Evolutionary conservation across 2,329 filamentous ascomycete genomes (phyloP).

Genomic region (Pseudogymnoascus sp.): DNA sequence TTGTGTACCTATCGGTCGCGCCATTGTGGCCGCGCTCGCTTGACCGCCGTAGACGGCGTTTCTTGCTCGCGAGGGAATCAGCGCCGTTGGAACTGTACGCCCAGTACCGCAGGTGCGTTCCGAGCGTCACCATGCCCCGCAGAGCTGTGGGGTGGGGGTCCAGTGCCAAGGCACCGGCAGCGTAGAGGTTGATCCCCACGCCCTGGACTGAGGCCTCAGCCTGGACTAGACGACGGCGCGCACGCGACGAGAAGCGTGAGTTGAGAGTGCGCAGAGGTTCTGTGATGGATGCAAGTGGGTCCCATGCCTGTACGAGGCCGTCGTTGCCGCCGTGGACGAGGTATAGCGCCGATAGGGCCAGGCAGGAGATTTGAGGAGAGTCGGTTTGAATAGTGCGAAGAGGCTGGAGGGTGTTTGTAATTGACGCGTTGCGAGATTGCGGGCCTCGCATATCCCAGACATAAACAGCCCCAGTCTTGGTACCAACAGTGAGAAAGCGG

Average conservation of each 20-base stretch:
- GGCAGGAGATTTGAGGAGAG: constrained; percentile 76
- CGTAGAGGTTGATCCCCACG: constrained; percentile 69
- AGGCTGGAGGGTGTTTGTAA: constrained; percentile 58
- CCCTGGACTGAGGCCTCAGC: constrained; percentile 61
- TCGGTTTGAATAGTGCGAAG: constrained; percentile 83
- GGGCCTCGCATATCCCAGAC: constrained; percentile 79
- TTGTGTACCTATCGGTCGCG: constrained; percentile 49
- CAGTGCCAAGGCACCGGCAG: constrained; percentile 75
- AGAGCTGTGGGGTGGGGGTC: constrained; percentile 83
- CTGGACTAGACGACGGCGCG: constrained; percentile 67
- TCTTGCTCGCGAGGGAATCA: constrained; percentile 67
- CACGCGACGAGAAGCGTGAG: constrained; percentile 73
- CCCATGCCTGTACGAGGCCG: constrained; percentile 93
- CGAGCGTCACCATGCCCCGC: constrained; percentile 80
- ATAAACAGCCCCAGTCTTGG: constrained; percentile 66
- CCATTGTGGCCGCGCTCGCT: constrained; percentile 53
- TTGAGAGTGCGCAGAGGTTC: constrained; percentile 82
- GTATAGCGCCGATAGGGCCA: constrained; percentile 80
- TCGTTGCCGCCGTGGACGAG: constrained; percentile 91
- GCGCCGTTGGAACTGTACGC: constrained; percentile 77
- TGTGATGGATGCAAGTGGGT: constrained; percentile 75
- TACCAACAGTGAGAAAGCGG: constrained; percentile 76
- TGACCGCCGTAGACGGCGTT: constrained; percentile 69
- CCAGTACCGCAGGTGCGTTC: constrained; percentile 87
- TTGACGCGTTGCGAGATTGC: constrained; percentile 44